Conservation (phyloP, 2,329 filamentous ascomycete genomes). For the Chaetomium sp. region DNA sequence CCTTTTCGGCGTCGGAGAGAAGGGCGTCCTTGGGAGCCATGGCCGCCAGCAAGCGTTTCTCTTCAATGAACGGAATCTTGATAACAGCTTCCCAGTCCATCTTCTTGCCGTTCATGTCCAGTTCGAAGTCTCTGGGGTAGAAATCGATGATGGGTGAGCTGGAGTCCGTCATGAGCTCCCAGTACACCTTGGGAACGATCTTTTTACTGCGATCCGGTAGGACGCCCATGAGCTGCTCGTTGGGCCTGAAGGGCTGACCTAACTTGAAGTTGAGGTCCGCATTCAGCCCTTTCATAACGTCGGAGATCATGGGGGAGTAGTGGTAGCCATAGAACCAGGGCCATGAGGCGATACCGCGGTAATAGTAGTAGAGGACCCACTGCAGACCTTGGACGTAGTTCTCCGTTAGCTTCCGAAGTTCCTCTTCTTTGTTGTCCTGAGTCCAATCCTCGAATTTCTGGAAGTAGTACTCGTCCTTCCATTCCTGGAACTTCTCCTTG, state of each 20-base stretch:
- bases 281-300: slow-evolving; percentile 83
- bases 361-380: slow-evolving; percentile 99
- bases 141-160: slow-evolving; percentile 96
- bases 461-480: slow-evolving; percentile 94
- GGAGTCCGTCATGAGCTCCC: slow-evolving; percentile 87
- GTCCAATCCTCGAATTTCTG: slow-evolving; percentile 88
- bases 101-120: slow-evolving; percentile 99
- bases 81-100: slow-evolving; percentile 99
- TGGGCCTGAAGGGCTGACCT: slow-evolving; percentile 92
- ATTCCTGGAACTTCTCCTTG: slow-evolving; percentile 82
- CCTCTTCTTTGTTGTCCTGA: slow-evolving; percentile 70
- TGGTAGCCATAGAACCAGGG: slow-evolving; percentile 98
- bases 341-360: slow-evolving; percentile 95
- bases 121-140: slow-evolving; percentile 92
- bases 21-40: slow-evolving; percentile 83
- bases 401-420: slow-evolving; percentile 80
- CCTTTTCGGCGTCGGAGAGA: slow-evolving; percentile 75
- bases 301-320: slow-evolving; percentile 91
- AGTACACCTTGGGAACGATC: slow-evolving; percentile 86
- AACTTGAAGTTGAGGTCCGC: slow-evolving; percentile 91
- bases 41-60: slow-evolving; percentile 77
- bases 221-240: slow-evolving; percentile 97
- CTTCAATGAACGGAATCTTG: slow-evolving; percentile 98
- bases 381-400: slow-evolving; percentile 98
- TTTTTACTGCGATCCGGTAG: slow-evolving; percentile 95